Evolutionary conservation across 352 stramenopile species (phyloP).

Genomic region (Aphanomyces cochlioides): DNA sequence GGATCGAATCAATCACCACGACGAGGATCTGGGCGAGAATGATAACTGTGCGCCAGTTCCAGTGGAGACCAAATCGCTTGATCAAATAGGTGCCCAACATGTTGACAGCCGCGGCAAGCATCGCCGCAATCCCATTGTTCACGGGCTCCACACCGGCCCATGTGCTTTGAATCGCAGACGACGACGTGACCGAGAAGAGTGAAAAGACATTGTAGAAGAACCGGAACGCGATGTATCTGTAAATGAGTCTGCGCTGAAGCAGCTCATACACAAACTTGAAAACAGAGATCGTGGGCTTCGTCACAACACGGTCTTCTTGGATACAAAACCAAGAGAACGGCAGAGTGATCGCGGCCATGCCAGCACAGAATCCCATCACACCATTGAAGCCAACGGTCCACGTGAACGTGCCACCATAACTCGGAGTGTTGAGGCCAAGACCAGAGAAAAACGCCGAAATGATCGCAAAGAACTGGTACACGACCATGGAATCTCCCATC

Average conservation of each 20-base stretch:
- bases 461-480: conserved; percentile 35
- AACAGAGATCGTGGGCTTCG: not conserved
- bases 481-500: conserved; percentile 34
- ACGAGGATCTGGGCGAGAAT: conserved; percentile 43
- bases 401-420: conserved; percentile 53
- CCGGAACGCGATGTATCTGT: conserved; percentile 44
- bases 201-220: conserved; percentile 50
- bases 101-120: conserved; percentile 39
- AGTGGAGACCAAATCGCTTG: conserved; percentile 34
- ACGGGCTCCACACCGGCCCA: conserved; percentile 44
- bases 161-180: conserved; percentile 41
- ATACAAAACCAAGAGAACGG: conserved; percentile 31
- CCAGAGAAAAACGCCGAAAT: not conserved
- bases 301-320: not conserved
- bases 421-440: conserved; percentile 53
- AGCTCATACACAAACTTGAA: conserved; percentile 29
- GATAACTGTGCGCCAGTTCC: conserved; percentile 46
- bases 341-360: conserved; percentile 40
- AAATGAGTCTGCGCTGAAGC: conserved; percentile 48
- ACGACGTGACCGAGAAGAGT: conserved; percentile 42
- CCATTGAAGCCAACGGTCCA: conserved; percentile 44
- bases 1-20: conserved; percentile 41
- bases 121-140: conserved; percentile 41
- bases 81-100: not conserved
- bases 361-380: conserved; percentile 43